Evolutionary conservation across 2,329 filamentous ascomycete species (phyloP).

Genomic region (Aspergillus ruber): DNA sequence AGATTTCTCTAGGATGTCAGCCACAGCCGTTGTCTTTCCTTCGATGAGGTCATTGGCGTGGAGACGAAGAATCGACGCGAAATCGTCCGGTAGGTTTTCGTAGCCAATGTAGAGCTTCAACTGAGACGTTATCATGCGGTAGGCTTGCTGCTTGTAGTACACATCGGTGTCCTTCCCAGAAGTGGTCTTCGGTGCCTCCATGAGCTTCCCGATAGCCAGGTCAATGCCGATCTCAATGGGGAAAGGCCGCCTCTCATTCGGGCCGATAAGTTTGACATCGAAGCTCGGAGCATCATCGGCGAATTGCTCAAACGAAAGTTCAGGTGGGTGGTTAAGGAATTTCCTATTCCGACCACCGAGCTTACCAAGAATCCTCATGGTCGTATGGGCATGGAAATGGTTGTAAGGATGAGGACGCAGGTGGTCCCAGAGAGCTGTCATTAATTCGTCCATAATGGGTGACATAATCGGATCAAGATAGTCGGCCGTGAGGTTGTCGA

Average conservation of each 20-base stretch:
- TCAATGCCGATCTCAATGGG: constrained; percentile 82
- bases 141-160: constrained; percentile 90
- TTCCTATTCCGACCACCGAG: constrained; percentile 91
- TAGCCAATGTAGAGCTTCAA: constrained; percentile 84
- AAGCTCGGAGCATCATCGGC: constrained; percentile 84
- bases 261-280: constrained; percentile 81
- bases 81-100: constrained; percentile 82
- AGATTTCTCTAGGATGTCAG: constrained; percentile 62
- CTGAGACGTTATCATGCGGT: constrained; percentile 80
- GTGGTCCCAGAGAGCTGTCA: constrained; percentile 96
- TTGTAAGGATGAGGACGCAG: constrained; percentile 89
- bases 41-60: constrained; percentile 80
- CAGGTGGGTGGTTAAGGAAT: constrained; percentile 83
- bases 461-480: constrained; percentile 99
- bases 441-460: constrained; percentile 95
- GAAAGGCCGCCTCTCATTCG: constrained; percentile 81
- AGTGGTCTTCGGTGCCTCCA: constrained; percentile 64
- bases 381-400: constrained; percentile 96
- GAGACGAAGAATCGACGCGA: constrained; percentile 74
- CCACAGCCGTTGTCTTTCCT: constrained; percentile 64
- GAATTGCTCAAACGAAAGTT: constrained; percentile 75
- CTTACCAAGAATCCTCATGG: constrained; percentile 94
- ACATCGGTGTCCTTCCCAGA: constrained; percentile 59
- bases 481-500: constrained; percentile 95
- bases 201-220: constrained; percentile 78